These are phyloP conservation scores for Brassica carinata DNA, from an alignment of 345 rosid species.

Conservation along the genomic window DNA sequence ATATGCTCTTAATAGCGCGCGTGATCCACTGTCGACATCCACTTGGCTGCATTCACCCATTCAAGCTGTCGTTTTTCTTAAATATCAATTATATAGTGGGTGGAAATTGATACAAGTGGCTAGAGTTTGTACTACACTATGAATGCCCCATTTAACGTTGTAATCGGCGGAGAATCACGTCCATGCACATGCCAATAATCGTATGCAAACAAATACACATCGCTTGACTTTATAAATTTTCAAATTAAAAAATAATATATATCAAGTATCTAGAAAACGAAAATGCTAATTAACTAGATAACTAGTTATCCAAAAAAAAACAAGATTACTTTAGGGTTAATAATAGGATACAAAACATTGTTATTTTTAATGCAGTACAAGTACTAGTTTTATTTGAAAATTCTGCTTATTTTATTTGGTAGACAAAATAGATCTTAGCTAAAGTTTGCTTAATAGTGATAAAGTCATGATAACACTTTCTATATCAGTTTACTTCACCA, in stretches of 20 bases:
- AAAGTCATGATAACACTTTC: not conserved
- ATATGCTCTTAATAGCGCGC: not conserved
- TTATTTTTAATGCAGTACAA: not conserved
- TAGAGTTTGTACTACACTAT: slow-evolving; percentile 1
- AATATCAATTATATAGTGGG: not conserved
- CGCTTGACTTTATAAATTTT: not conserved
- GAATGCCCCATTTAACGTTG: slow-evolving; percentile 12
- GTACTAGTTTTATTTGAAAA: not conserved
- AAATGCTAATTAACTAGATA: not conserved
- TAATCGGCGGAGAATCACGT: slow-evolving; percentile 17
- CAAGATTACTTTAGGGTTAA: not conserved
- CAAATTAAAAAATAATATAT: not conserved
- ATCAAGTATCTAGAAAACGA: not conserved
- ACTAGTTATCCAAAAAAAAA: not conserved
- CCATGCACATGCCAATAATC: slow-evolving; percentile 19
- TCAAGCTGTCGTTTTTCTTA: not conserved
- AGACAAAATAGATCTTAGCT: not conserved
- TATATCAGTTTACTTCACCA: slow-evolving; percentile 3
- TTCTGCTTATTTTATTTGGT: not conserved
- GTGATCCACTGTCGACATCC: slow-evolving; percentile 1
- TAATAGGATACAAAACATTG: no score
- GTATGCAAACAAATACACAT: not conserved
- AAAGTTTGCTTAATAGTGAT: not conserved
- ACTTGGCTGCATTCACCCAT: not conserved
- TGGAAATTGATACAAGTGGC: slow-evolving; percentile 14